Conservation (phyloP, 2,329 filamentous ascomycete species). For the Fusarium udum region DNA sequence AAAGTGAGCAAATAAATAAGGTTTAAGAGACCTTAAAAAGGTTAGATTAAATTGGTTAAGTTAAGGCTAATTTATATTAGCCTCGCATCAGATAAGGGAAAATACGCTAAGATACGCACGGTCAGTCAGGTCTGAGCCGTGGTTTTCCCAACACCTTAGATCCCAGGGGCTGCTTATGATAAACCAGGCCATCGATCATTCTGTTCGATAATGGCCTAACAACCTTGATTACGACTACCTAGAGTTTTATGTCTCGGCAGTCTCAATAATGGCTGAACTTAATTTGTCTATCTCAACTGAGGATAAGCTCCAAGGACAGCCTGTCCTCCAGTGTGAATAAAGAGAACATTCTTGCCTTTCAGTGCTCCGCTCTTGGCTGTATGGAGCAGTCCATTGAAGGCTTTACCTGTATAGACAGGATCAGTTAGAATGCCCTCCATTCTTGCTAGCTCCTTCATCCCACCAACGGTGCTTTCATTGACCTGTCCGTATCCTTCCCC, state of each 20-base stretch:
- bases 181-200: too few relatives aligned
- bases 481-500: constrained; percentile 21
- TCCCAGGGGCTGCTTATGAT: too few relatives aligned
- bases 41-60: too few relatives aligned
- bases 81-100: too few relatives aligned
- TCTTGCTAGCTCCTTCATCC: constrained; percentile 19
- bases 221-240: neutral
- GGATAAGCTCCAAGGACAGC: constrained; percentile 20
- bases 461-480: neutral
- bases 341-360: constrained; percentile 10
- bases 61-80: too few relatives aligned
- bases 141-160: too few relatives aligned
- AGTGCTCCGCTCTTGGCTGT: neutral
- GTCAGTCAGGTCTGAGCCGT: too few relatives aligned
- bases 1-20: too few relatives aligned
- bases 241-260: neutral
- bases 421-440: constrained; percentile 26
- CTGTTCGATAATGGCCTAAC: neutral
- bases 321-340: constrained; percentile 26
- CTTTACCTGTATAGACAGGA: constrained; percentile 26
- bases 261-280: too few relatives aligned
- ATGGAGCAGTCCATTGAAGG: constrained; percentile 15
- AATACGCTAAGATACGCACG: too few relatives aligned
- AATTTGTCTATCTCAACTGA: neutral
- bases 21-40: too few relatives aligned